Evolutionary conservation across 2,329 filamentous ascomycete species (phyloP).

Genomic region (Aureobasidium uvarum): DNA sequence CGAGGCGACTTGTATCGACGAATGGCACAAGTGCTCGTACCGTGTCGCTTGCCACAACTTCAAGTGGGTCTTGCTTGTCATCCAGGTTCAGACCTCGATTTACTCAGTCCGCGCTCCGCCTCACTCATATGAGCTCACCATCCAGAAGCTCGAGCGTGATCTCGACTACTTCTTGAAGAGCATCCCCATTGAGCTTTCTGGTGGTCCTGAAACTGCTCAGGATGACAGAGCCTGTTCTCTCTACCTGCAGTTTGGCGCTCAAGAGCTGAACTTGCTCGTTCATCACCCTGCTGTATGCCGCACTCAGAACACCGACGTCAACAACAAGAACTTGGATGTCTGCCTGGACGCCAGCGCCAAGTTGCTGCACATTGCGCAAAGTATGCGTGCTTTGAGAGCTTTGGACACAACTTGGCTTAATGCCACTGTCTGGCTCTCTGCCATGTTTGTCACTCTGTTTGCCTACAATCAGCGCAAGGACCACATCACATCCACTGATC

Average conservation of each 20-base stretch:
- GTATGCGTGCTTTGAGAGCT: constrained; percentile 63
- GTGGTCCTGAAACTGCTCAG: constrained; percentile 45
- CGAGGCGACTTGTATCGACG: constrained; percentile 48
- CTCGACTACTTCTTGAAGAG: constrained; percentile 62
- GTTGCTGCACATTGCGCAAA: constrained; percentile 60
- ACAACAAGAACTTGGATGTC: constrained; percentile 53
- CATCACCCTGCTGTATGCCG: constrained; percentile 55
- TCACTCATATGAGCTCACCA: constrained; percentile 60
- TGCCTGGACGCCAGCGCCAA: constrained; percentile 65
- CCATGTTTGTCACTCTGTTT: constrained; percentile 70
- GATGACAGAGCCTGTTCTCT: constrained; percentile 51
- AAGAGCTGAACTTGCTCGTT: constrained; percentile 51
- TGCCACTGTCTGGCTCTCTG: constrained; percentile 67
- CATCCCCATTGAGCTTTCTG: constrained; percentile 61
- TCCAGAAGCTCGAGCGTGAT: constrained; percentile 65
- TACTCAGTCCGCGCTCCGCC: constrained; percentile 66
- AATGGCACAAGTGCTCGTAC: constrained; percentile 62
- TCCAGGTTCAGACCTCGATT: constrained; percentile 74
- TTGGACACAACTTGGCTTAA: constrained; percentile 79
- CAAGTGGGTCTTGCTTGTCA: constrained; percentile 63
- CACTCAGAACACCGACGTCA: constrained; percentile 58
- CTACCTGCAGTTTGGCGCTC: constrained; percentile 51
- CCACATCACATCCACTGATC: constrained; percentile 57
- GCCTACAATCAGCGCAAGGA: constrained; percentile 66
- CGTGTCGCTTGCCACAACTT: constrained; percentile 64